phyloP scores from a whole-genome alignment of 768 basidiomycete species.

The Strobilomyces dryophilus region DNA sequence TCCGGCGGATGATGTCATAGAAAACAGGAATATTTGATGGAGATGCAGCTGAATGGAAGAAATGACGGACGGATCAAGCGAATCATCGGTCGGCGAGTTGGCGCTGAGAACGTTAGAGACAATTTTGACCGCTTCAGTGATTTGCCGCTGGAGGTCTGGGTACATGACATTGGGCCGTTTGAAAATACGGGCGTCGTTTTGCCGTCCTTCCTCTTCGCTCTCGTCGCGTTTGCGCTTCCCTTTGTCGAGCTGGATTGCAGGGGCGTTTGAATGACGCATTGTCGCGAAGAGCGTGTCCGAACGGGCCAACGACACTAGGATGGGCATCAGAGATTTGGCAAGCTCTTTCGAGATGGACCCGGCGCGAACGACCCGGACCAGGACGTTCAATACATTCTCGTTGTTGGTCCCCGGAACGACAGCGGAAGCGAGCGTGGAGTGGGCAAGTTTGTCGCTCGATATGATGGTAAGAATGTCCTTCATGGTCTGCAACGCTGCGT shows the following conservation, averaged over 20 bases:
- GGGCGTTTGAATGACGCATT: conserved; percentile 58
- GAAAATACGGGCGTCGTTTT: conserved; percentile 24
- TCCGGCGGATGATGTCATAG: conserved; percentile 61
- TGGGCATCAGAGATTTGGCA: conserved; percentile 54
- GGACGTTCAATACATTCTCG: conserved; percentile 49
- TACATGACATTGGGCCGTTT: conserved; percentile 47
- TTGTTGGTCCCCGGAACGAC: conserved; percentile 43
- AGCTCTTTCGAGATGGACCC: conserved; percentile 49
- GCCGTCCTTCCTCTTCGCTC: conserved; percentile 31
- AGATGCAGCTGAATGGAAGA: conserved; percentile 69
- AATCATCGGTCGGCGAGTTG: conserved; percentile 31
- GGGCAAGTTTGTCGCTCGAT: conserved; percentile 53
- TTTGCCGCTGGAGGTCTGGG: conserved; percentile 49
- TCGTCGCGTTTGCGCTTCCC: conserved; percentile 76
- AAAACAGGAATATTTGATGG: conserved; percentile 76
- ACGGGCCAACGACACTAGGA: conserved; percentile 61
- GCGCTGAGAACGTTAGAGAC: conserved; percentile 49
- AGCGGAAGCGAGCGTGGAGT: conserved; percentile 47
- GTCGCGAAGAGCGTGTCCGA: conserved; percentile 64
- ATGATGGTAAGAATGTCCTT: conserved; percentile 56
- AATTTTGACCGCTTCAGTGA: conserved; percentile 56
- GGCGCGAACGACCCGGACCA: conserved; percentile 46
- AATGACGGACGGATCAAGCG: conserved; percentile 55
- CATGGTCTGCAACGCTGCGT: conserved; percentile 62
- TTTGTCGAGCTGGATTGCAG: conserved; percentile 59